Evolutionary conservation across 2,329 filamentous ascomycete genomes (phyloP), one percentile per base, ranked within the genome.

Genomic region (Fusarium continuum): DNA sequence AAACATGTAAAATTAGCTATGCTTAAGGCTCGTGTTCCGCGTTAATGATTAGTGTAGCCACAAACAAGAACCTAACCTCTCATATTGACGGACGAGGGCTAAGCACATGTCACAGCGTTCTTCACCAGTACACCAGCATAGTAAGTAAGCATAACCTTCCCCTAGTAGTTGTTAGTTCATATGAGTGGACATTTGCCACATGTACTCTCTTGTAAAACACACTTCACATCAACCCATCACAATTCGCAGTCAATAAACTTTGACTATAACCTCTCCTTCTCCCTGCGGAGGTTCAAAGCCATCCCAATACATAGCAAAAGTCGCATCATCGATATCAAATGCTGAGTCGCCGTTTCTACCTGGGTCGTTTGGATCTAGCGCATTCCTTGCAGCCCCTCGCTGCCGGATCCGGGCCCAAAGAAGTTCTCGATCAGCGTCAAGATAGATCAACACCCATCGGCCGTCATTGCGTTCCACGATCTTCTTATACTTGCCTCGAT

Each of bases 391-490:
- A 6, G 62, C 56, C 11, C 68, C 64, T 29, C 74, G 70, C 10
- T 56, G 52, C n/a, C 53, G 39, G n/a, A 77, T 74, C 19, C 75
- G 64, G 10, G 57, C 36, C 72, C 75, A 75, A 1, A 76, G 39
- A 7, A 68, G 43, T 5, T 72, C 70, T 34, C 69, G 73, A 22
- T 64, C 64, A 7, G 61, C 68, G 2, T 70, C 64, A 6, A 67
- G 46, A 17, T 74, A 70, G 1, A 76, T 62, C 5, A 76, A 50
- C 3, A 77, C 71, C 70, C 69, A 73, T 28, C 72, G 64, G 2
- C 60, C 74, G 8, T 70, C 71, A 6, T 67, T 50, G 0, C 39
- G 16, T 34, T 74, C 65, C 7, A 74, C 56, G 0, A 73, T 23
- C 2, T 20, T 19, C 52, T 72, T 74, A 34, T 71, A 74, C 35